Base-by-base conservation (phyloP, 1,139 yeast genomes). In the Candida sp. region DNA sequence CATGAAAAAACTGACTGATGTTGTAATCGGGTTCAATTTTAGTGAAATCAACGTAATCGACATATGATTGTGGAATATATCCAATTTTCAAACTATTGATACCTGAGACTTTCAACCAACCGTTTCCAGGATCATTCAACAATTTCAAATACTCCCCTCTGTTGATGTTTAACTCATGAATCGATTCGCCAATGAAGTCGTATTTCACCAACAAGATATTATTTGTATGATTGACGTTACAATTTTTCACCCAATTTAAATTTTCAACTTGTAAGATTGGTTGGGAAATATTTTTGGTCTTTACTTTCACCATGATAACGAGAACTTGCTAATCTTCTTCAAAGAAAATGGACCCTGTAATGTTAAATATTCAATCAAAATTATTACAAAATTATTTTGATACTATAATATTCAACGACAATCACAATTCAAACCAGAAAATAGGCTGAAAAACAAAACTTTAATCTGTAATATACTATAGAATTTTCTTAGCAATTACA, bases 41-140 rank as follows among this genome's bases (percentile, higher is more conserved):
- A n/a, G 34, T 32, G 12, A 32, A 32, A 12, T 32, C 19, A n/a
- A 32, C 34, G 11, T 32, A 32, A 6, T 32, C 34, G 19, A 68
- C 64, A 43, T 67, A 68, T 21, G 58, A 54, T 3, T 73, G 70
- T 1, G 74, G 73, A 4, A 68, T 65, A 25, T 67, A 48, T 0
- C 74, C 74, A 3, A 60, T 57, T 7, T 49, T 47, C n/a, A 58
- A 49, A 41, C 58, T 53, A 39, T 67, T 71, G 36, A 69, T 53
- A 38, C 54, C 55, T 46, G 64, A 59, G 32, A 68, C 74, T 41
- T 58, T 49, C 6, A 69, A 48, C 75, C 75, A 69, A 4, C 73
- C 75, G 47, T 66, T 63, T 4, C 70, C 68, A 1, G 64, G 63
- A 35, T 65, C 54, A 38, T 66, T 64, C 23, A 69, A 41, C 22